phyloP scores from a whole-genome alignment of 1,284 basidiomycete genomes.

The Moesziomyces sp. region DNA sequence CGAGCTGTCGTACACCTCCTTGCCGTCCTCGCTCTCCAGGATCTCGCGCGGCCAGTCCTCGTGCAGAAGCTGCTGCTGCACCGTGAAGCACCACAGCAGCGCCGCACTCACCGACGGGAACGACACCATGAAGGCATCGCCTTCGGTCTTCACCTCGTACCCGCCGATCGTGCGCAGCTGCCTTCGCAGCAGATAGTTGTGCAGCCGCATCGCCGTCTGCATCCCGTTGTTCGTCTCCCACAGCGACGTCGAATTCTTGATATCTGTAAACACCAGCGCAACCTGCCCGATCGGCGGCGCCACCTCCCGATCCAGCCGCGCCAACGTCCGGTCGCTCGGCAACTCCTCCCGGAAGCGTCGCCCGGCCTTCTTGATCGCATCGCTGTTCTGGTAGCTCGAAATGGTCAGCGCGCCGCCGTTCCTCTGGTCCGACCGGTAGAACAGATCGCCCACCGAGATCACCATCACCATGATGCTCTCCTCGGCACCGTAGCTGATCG shows the following conservation, averaged over 20 bases:
- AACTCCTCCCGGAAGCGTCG: conserved; percentile 54
- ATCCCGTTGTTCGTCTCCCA: conserved; percentile 98
- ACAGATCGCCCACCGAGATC: conserved; percentile 83
- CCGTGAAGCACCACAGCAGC: conserved; percentile 89
- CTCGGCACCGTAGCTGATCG: conserved; percentile 94
- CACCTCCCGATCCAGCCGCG: conserved; percentile 81
- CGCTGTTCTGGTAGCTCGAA: conserved; percentile 31
- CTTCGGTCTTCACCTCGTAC: conserved; percentile 99
- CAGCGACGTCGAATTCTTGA: conserved; percentile 93
- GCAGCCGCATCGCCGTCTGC: conserved; percentile 91
- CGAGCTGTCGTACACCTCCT: conserved; percentile 78
- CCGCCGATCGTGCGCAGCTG: conserved; percentile 91
- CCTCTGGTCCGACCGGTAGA: conserved; percentile 70
- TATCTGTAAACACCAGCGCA: conserved; percentile 97
- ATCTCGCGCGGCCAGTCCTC: conserved; percentile 94
- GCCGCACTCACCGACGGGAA: conserved; percentile 90
- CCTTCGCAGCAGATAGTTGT: conserved; percentile 87
- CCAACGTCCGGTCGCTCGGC: conserved; percentile 69
- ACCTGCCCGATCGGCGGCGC: conserved; percentile 87
- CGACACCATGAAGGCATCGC: conserved; percentile 98
- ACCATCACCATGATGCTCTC: conserved; percentile 99
- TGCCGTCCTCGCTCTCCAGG: conserved; percentile 90
- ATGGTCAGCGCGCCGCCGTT: conserved; percentile 29
- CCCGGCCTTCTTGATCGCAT: conserved; percentile 57
- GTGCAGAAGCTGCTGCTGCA: conserved; percentile 86